Conservation (phyloP, 805 yeast species). For the Cyberlindnera veronae region DNA sequence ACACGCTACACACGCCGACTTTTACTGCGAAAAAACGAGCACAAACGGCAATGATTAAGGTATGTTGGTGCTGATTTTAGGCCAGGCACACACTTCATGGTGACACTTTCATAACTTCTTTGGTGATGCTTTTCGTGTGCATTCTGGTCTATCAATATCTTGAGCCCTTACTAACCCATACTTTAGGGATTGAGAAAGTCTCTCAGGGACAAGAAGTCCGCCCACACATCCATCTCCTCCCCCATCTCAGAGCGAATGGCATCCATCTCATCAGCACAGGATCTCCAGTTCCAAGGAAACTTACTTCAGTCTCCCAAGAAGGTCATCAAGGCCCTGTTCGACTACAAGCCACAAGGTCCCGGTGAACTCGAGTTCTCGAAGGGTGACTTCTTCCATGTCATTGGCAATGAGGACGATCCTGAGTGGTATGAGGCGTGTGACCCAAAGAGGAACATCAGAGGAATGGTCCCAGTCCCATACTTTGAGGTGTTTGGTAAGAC, state of each 20-base stretch:
- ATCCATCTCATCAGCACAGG: slow-evolving; percentile 24
- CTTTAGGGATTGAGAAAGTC: slow-evolving; percentile 28
- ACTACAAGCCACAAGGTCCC: slow-evolving; percentile 73
- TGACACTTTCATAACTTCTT: too few species aligned
- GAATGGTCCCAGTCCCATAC: slow-evolving; percentile 82
- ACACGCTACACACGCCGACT: too few species aligned
- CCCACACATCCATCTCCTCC: slow-evolving; percentile 25
- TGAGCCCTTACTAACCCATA: not conserved
- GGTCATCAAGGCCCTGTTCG: slow-evolving; percentile 78
- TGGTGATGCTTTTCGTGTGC: too few species aligned
- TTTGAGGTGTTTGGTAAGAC: slow-evolving; percentile 76
- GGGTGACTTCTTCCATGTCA: slow-evolving; percentile 89
- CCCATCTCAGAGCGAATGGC: slow-evolving; percentile 21
- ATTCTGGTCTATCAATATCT: not conserved
- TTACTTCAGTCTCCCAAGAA: slow-evolving; percentile 59
- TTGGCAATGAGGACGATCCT: slow-evolving; percentile 51
- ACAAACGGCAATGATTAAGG: too few species aligned
- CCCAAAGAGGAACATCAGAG: slow-evolving; percentile 72
- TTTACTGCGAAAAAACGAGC: too few species aligned
- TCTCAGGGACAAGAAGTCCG: slow-evolving; percentile 25
- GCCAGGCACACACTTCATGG: too few species aligned
- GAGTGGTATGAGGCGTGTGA: slow-evolving; percentile 87
- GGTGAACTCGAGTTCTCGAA: slow-evolving; percentile 74
- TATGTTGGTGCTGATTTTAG: too few species aligned
- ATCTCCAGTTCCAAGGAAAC: slow-evolving; percentile 23